Percentiles rank a stretch among this genome's conserved stretches.
These are phyloP conservation scores for Sugiyamaella xylanicola DNA, from an alignment of 1,139 yeast genomes.

Conservation along the genomic window DNA sequence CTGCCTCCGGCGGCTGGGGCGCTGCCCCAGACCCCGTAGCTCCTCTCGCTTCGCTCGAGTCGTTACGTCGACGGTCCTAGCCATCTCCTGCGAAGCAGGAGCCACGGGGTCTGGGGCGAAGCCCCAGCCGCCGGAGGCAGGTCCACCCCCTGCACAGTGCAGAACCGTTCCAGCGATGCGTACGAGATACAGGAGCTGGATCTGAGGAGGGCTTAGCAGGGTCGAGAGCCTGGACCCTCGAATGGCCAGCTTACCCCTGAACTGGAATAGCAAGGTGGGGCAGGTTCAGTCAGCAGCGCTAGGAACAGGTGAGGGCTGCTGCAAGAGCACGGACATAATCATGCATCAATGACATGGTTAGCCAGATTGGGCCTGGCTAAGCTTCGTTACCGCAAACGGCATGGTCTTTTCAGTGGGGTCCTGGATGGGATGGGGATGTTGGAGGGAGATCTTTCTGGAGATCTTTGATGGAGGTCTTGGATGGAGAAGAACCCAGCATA, in stretches of 20 bases:
- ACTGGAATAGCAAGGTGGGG: background rate
- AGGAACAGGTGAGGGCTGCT: background rate
- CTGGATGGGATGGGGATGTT: no score
- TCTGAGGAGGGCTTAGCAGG: conserved; percentile 4
- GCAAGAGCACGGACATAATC: background rate
- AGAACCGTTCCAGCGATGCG: background rate
- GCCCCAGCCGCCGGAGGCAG: no score
- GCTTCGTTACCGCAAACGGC: conserved; percentile 8
- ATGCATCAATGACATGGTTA: background rate
- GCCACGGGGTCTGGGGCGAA: no score
- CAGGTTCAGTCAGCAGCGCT: conserved; percentile 8
- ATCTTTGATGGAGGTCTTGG: background rate
- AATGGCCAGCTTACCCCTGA: conserved; percentile 9
- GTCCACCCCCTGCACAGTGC: no score
- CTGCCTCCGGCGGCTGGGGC: no score
- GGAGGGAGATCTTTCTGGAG: conserved; percentile 3
- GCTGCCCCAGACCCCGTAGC: no score
- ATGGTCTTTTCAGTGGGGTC: background rate
- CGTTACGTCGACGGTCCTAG: no score
- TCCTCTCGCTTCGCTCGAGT: no score
- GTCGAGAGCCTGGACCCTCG: conserved; percentile 1
- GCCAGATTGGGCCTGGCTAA: background rate
- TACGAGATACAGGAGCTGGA: background rate
- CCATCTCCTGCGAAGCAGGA: no score
- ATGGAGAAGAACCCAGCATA: background rate